Evolutionary conservation across 352 stramenopile species (phyloP).

Genomic region (Phytophthora agathidicida): DNA sequence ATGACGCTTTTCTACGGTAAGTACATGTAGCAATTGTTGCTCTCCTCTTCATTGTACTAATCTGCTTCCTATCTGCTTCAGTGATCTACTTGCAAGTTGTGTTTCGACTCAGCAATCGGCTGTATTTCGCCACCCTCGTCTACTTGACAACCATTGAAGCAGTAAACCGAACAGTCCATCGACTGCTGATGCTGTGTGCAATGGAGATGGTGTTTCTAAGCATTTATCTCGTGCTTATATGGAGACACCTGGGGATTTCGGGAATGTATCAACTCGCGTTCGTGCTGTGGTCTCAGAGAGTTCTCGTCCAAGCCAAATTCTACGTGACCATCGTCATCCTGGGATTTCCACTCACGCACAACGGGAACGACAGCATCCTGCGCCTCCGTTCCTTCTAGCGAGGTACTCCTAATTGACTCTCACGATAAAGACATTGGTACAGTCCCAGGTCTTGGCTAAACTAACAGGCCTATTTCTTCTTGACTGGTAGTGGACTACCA

Average conservation of each 20-base stretch:
- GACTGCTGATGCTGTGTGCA: conserved; percentile 22
- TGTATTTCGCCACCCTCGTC: conserved; percentile 28
- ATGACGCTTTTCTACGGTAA: conserved; percentile 39
- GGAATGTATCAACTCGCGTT: conserved; percentile 35
- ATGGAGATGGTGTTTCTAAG: conserved; percentile 25
- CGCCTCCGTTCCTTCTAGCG: conserved; percentile 12
- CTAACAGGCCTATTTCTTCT: background rate
- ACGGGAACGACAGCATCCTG: conserved; percentile 40
- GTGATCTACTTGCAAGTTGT: conserved; percentile 26
- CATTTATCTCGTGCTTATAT: conserved; percentile 28
- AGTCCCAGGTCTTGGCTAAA: no score
- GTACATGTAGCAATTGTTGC: background rate
- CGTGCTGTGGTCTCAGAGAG: conserved; percentile 26
- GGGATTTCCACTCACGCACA: conserved; percentile 34
- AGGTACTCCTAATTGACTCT: background rate
- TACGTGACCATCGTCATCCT: conserved; percentile 31
- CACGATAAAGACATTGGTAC: no score
- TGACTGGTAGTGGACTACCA: no score
- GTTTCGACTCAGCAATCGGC: conserved; percentile 30
- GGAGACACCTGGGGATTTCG: conserved; percentile 8
- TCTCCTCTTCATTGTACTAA: background rate
- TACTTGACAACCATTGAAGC: conserved; percentile 21
- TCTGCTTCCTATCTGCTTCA: background rate
- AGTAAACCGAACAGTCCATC: conserved; percentile 4
- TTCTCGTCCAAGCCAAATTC: conserved; percentile 34